Evolutionary conservation across 2,329 filamentous ascomycete genomes (phyloP).

Genomic region (Huntiella abstrusa): DNA sequence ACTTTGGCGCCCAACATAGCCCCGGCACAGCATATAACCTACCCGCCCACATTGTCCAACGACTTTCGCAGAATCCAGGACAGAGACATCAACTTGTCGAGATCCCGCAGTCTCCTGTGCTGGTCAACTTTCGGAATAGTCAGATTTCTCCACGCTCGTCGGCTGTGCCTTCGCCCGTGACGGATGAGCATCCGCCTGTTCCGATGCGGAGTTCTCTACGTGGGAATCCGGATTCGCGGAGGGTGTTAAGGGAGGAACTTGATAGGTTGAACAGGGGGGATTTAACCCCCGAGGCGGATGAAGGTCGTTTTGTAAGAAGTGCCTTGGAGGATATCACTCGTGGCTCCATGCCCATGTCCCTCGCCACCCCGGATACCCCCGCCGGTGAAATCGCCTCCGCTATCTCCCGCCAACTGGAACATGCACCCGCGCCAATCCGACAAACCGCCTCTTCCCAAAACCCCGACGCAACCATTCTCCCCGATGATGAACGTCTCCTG

Average conservation of each 20-base stretch:
- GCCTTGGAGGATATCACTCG: conserved; percentile 74
- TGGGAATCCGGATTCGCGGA: not conserved
- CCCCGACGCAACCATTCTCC: not conserved
- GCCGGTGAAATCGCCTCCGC: conserved; percentile 2
- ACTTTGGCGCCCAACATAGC: conserved; percentile 1
- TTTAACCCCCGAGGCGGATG: conserved; percentile 61
- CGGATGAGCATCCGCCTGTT: not conserved
- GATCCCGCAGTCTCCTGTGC: conserved; percentile 3
- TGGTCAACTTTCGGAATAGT: not conserved
- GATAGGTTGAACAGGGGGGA: conserved; percentile 18
- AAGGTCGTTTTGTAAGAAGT: conserved; percentile 75
- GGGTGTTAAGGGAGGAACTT: not conserved
- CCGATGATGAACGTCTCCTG: not conserved
- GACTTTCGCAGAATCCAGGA: conserved; percentile 5
- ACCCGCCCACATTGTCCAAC: conserved; percentile 4
- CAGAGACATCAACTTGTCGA: conserved; percentile 5
- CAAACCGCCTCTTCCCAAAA: not conserved
- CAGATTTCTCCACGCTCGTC: not conserved
- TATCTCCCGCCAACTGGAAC: conserved; percentile 4
- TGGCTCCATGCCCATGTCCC: conserved; percentile 27
- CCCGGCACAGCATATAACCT: not conserved
- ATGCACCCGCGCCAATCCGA: not conserved
- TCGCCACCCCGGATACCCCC: not conserved
- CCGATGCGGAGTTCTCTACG: not conserved
- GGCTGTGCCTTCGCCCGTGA: not conserved